phyloP scores from a whole-genome alignment of 495 filamentous ascomycete genomes.

The Penicillium crystallinum region DNA sequence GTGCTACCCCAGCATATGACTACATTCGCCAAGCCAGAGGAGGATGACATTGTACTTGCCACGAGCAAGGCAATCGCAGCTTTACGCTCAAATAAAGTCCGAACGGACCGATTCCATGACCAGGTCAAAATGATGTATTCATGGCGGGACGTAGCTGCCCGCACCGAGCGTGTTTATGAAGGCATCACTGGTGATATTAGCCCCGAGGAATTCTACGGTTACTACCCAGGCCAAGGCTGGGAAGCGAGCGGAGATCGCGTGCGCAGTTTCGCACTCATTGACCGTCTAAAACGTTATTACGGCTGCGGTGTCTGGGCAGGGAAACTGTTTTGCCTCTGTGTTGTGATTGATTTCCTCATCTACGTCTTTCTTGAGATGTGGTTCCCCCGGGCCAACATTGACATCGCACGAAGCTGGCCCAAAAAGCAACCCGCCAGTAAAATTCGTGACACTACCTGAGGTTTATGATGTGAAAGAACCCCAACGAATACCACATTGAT shows the following conservation, averaged over 20 bases:
- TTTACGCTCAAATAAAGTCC: slow-evolving; percentile 79
- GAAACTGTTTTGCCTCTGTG: slow-evolving; percentile 92
- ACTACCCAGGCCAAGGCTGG: slow-evolving; percentile 57
- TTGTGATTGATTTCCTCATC: slow-evolving; percentile 87
- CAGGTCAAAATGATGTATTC: slow-evolving; percentile 97
- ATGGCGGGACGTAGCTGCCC: slow-evolving; percentile 89
- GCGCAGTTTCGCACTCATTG: slow-evolving; percentile 85
- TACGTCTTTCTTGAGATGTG: slow-evolving; percentile 82
- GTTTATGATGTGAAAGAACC: background rate
- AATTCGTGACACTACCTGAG: slow-evolving; percentile 16
- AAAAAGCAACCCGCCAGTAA: slow-evolving; percentile 50
- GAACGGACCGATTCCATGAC: slow-evolving; percentile 91
- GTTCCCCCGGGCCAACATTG: slow-evolving; percentile 78
- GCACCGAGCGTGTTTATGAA: slow-evolving; percentile 92
- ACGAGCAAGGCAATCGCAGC: slow-evolving; percentile 80
- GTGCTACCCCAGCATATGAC: slow-evolving; percentile 86
- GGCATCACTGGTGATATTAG: slow-evolving; percentile 79
- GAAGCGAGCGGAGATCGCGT: slow-evolving; percentile 68
- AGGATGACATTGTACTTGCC: slow-evolving; percentile 58
- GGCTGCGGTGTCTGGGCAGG: slow-evolving; percentile 99
- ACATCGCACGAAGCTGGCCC: slow-evolving; percentile 87
- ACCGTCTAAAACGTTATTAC: slow-evolving; percentile 91
- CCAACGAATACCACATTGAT: background rate
- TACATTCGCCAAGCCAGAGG: slow-evolving; percentile 79
- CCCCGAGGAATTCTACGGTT: slow-evolving; percentile 83